Evolutionary conservation across 257 asterid genomes (phyloP).

Genomic region (Haberlea rhodopensis): DNA sequence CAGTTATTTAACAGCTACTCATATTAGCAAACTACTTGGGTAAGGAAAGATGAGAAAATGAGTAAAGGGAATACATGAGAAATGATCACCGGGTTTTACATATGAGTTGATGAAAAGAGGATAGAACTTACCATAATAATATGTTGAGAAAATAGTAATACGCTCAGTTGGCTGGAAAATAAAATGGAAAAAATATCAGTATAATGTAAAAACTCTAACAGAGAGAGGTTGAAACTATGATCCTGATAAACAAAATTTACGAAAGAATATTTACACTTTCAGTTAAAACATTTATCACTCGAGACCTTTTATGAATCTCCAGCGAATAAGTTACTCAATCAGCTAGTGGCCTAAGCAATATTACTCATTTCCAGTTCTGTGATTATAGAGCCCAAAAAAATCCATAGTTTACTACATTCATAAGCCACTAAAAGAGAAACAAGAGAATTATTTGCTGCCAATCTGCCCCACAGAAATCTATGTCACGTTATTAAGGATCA

Average conservation of each 20-base stretch:
- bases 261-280: background rate
- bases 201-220: constrained; percentile 9
- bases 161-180: constrained; percentile 87
- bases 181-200: constrained; percentile 20
- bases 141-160: constrained; percentile 76
- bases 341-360: background rate
- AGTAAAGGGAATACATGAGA: constrained; percentile 4
- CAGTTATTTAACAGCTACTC: constrained; percentile 1
- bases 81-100: background rate
- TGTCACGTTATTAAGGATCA: background rate
- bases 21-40: constrained; percentile 6
- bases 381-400: constrained; percentile 5
- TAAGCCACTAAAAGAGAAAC: constrained; percentile 1
- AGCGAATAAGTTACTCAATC: background rate
- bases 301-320: constrained; percentile 17
- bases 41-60: background rate
- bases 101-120: background rate
- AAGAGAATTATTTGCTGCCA: constrained; percentile 12
- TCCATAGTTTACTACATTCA: background rate
- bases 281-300: constrained; percentile 16
- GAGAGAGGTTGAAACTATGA: constrained; percentile 10
- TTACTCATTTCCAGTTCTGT: background rate
- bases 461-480: constrained; percentile 6
- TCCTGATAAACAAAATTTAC: background rate
- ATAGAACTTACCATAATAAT: constrained; percentile 75